Evolutionary conservation across 495 filamentous ascomycete species (phyloP).

Genomic region (Talaromyces liani): DNA sequence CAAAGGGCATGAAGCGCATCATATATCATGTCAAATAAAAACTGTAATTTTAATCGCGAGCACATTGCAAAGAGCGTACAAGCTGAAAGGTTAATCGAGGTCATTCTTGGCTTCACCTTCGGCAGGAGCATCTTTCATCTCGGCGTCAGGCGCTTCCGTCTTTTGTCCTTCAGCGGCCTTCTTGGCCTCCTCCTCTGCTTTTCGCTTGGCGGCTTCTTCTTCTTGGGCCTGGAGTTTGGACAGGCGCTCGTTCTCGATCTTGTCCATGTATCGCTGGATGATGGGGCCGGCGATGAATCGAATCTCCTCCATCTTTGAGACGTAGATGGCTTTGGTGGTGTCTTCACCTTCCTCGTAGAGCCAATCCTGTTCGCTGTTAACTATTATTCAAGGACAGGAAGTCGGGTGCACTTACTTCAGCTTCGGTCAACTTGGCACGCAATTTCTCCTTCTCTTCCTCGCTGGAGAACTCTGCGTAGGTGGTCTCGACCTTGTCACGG

Average conservation of each 20-base stretch:
- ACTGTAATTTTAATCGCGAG: not conserved
- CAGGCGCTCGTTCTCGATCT: slow-evolving; percentile 81
- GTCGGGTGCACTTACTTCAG: slow-evolving; percentile 59
- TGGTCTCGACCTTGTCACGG: slow-evolving; percentile 85
- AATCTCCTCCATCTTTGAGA: slow-evolving; percentile 93
- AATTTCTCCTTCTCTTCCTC: slow-evolving; percentile 91
- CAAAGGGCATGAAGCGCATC: not conserved
- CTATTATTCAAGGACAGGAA: not conserved
- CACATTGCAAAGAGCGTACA: not conserved
- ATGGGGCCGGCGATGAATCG: slow-evolving; percentile 84
- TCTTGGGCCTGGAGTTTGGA: slow-evolving; percentile 67
- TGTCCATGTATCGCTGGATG: slow-evolving; percentile 91
- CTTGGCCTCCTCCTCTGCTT: slow-evolving; percentile 44
- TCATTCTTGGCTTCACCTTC: slow-evolving; percentile 35
- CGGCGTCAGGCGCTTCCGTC: slow-evolving; percentile 38
- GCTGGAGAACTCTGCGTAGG: slow-evolving; percentile 78
- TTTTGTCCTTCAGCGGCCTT: slow-evolving; percentile 41
- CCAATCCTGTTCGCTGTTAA: slow-evolving; percentile 66
- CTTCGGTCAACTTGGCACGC: slow-evolving; percentile 65
- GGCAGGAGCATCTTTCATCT: slow-evolving; percentile 45
- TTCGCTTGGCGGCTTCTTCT: slow-evolving; percentile 66
- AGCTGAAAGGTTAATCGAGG: slow-evolving; percentile 25
- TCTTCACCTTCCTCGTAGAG: slow-evolving; percentile 97
- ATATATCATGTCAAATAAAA: slow-evolving; percentile 4
- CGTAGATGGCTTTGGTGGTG: slow-evolving; percentile 85